phyloP scores from a whole-genome alignment of 2,329 filamentous ascomycete genomes.

The Bimuria novae-zelandiae region DNA sequence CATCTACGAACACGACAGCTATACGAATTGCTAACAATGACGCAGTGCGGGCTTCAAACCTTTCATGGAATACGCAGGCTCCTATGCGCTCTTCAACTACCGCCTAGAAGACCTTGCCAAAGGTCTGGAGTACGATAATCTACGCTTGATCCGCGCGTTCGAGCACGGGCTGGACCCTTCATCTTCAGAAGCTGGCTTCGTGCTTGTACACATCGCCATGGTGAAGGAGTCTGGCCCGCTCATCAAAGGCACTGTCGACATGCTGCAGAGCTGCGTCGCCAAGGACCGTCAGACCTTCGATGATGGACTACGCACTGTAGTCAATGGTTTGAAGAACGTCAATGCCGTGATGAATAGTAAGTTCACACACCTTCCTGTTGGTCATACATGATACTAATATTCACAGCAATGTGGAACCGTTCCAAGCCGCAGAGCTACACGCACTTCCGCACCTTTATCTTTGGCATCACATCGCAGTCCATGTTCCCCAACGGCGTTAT shows the following conservation, averaged over 20 bases:
- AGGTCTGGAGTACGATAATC: slow-evolving; percentile 62
- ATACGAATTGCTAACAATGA: slow-evolving; percentile 9
- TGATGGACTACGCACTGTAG: slow-evolving; percentile 52
- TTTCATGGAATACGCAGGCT: slow-evolving; percentile 83
- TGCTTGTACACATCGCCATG: slow-evolving; percentile 96
- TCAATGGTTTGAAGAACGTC: slow-evolving; percentile 69
- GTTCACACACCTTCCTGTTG: slow-evolving; percentile 22
- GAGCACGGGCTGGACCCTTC: slow-evolving; percentile 84
- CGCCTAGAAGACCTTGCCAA: slow-evolving; percentile 60
- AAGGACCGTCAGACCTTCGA: slow-evolving; percentile 64
- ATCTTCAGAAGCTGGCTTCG: slow-evolving; percentile 92
- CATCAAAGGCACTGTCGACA: slow-evolving; percentile 71
- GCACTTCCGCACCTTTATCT: slow-evolving; percentile 94
- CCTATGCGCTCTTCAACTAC: slow-evolving; percentile 68
- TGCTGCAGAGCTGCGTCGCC: slow-evolving; percentile 59
- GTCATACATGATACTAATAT: neutral
- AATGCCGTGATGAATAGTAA: slow-evolving; percentile 78
- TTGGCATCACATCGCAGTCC: slow-evolving; percentile 88
- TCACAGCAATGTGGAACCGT: slow-evolving; percentile 81
- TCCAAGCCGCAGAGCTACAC: slow-evolving; percentile 84
- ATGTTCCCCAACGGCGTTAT: slow-evolving; percentile 94
- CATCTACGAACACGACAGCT: too few species aligned
- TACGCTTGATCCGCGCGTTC: slow-evolving; percentile 88
- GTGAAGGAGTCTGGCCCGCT: slow-evolving; percentile 82
- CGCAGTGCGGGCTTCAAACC: slow-evolving; percentile 75